Evolutionary conservation across 805 yeast species (phyloP), one percentile per base, ranked within the genome.

Genomic region (Alloascoidea hylecoeti): DNA sequence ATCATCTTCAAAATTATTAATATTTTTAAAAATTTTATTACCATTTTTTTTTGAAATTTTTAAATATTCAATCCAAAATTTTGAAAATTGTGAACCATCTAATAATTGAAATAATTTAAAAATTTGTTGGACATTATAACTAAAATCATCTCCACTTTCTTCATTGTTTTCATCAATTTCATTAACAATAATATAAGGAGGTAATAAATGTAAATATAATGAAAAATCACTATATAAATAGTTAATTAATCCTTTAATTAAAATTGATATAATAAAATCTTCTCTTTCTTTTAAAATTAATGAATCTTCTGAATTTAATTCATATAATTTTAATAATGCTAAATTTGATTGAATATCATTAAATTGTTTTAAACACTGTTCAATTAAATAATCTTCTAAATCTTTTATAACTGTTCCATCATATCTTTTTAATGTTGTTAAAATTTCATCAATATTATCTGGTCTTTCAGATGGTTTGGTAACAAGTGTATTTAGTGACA

Each of bases 261-360:
- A 55, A 19, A 61, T 50, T 42, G 60, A 60, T 15, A 62, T 42
- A 13, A 66, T 59, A 17, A 54, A 45, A 14, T 59, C 59, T 43
- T 58, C 60, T 42, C 66, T 63, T 41, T 58, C 60, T 17, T 50
- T 44, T 9, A 57, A 48, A 18, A 44, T 41, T 17, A 54, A 45
- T 18, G 56, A 23, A 23, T 23, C 60, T 16, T 61, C 60, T 15
- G 50, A 46, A 42, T 56, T 53, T 44, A 57, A 49, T 34, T 55
- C 59, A 41, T 59, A 66, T 36, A 68, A 53, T 41, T 67, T 67
- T 42, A 67, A 51, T 16, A 67, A 53, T 1, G 72, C 72, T 48
- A 66, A 46, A 47, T 65, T 66, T 42, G 72, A 65, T 43, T 51
- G 56, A 35, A 64, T 49, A 45, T 63, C 69, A 39, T 53, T 52